Base-by-base conservation (phyloP, 495 filamentous ascomycete genomes). In the Stereocaulon alpinum region DNA sequence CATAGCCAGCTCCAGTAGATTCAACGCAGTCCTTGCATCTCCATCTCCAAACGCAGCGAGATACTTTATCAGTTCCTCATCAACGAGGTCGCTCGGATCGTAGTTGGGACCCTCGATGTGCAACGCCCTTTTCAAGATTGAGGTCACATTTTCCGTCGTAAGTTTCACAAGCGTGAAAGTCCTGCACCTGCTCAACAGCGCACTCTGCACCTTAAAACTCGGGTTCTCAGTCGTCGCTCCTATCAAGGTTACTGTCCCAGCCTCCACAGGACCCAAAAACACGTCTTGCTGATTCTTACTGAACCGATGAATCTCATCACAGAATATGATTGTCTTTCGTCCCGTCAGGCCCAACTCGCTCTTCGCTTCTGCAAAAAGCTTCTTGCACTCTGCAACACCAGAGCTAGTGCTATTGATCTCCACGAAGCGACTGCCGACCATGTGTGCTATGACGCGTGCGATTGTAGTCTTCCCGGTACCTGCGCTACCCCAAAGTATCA, bases 401-500 rank as follows among this genome's bases (percentile, higher is more conserved):
- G 80, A 84, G 67, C 86, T 90, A 3, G 91, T 96, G 58, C 89
- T 93, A 70, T 95, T 95, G 73, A 98, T 92, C 76, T 98, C 93
- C 44, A 97, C 85, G 68, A 96, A 96, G 10, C 93, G 80, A 57
- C 85, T 84, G 27, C 84, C 87, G 6, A 86, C 87, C 67, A 82
- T 82, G 3, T 83, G 80, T n/a, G 93, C 86, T 57, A 98, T 86
- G 9, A 94, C 88, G n/a, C 92, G 76, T 11, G 92, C 93, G 61
- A 98, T 96, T 0, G 93, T 97, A 2, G 93, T 98, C 73, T 98
- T 98, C 32, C 93, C 93, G 4, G 90, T 96, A 3, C 93, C 93
- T 2, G 91, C 85, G 11, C 81, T 79, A 18, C 93, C 93, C 93
- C 93, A 97, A 11, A 98, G 70, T 32, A 98, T 89, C 89, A 98